These are phyloP conservation scores for Arctium minus DNA, from an alignment of 129 eudicot genomes.

Conservation along the genomic window DNA sequence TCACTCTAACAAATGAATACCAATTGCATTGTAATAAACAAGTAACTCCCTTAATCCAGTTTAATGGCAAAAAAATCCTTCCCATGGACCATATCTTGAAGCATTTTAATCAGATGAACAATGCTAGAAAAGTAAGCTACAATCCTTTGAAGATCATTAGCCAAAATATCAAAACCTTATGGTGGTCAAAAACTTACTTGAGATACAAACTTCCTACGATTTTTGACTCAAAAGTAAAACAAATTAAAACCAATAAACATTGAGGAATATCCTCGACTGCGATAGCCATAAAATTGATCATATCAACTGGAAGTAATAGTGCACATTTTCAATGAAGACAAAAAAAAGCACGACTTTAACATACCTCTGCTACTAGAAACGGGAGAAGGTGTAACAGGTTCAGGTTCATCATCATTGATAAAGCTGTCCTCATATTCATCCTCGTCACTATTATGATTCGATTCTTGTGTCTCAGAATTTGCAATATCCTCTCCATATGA, in stretches of 20 bases:
- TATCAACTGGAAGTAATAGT: neutral
- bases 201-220: neutral
- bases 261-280: neutral
- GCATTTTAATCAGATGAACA: neutral
- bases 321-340: neutral
- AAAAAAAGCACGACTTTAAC: neutral
- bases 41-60: neutral
- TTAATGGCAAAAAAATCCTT: neutral
- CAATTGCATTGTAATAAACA: neutral
- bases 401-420: constrained; percentile 66
- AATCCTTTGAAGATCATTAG: neutral
- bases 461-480: constrained; percentile 48
- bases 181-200: neutral
- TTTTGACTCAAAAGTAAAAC: neutral
- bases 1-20: neutral
- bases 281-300: neutral
- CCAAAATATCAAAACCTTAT: neutral
- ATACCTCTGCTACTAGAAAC: constrained; percentile 51
- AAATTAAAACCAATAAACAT: neutral
- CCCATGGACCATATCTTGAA: neutral
- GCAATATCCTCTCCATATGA: constrained; percentile 87
- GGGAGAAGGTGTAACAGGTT: constrained; percentile 47
- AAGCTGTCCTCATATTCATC: constrained; percentile 87
- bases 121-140: neutral
- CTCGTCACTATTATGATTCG: constrained; percentile 49